Base-by-base conservation (phyloP, 1,284 basidiomycete species). In the Cutaneotrichosporon mucoides region DNA sequence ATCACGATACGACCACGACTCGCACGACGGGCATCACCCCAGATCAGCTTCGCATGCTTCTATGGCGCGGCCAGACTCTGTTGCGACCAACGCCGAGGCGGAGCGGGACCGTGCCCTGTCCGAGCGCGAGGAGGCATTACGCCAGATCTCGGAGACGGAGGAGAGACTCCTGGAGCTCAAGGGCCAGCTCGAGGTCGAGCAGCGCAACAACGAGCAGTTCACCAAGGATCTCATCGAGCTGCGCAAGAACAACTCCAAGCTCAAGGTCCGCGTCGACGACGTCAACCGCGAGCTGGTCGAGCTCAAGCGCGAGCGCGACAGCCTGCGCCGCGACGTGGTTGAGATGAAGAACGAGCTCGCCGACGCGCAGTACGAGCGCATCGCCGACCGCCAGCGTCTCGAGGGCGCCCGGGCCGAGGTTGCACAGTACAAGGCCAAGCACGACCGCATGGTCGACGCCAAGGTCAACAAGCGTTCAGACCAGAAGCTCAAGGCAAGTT, bases 401-500 rank as follows among this genome's bases (percentile, higher is more conserved):
- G 59, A 67, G 34, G 69, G 66, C 50, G 69, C 75, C 11, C 69
- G 68, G 49, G 66, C 68, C 13, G 72, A 74, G 55, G 69, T 71
- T 5, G 68, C 64, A 8, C 68, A 64, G 38, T 56, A 71, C 55
- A 69, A 68, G 57, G 68, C 68, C 44, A 68, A 74, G 56, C 55
- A 75, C 55, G 73, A 76, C 45, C 63, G 70, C 61, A 68, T 69
- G 44, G 66, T 73, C n/a, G 73, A 76, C 47, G 59, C 59, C 13
- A 73, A 75, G 61, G 73, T 73, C 41, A 65, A 65, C 52, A 73
- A 74, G 65, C 71, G 67, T 57, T 60, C 65, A 15, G 64, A 66
- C 48, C 62, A 66, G 54, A 68, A 70, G 60, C 66, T 76, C 59
- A 76, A 73, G 64, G 76, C 73, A 61, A 66, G 73, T 64, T 35